A percentile compares a stretch with the other conserved stretches of the same genome.
phyloP scores from a whole-genome alignment of 1,139 yeast species.

The Ogataea hybrid region DNA sequence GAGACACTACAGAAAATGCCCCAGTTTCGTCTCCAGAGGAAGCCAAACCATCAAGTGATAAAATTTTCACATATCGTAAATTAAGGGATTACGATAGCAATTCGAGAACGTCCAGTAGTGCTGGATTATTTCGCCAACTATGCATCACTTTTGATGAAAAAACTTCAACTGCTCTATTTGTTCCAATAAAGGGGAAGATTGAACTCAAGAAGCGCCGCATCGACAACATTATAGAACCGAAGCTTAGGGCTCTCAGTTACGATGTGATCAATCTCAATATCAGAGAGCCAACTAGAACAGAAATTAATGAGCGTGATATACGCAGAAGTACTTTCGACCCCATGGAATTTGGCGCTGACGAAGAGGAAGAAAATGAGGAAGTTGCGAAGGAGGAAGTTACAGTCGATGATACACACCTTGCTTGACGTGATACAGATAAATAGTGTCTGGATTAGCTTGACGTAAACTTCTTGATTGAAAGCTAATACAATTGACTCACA shows the following conservation, averaged over 20 bases:
- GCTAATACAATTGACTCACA: slow-evolving; percentile 35
- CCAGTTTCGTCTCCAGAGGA: slow-evolving; percentile 39
- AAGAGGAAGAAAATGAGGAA: slow-evolving; percentile 29
- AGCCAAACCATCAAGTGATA: slow-evolving; percentile 37
- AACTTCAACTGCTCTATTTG: slow-evolving; percentile 60
- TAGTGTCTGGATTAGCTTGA: no score
- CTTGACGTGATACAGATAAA: no score
- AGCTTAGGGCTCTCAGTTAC: slow-evolving; percentile 38
- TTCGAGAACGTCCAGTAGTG: slow-evolving; percentile 49
- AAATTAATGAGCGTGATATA: slow-evolving; percentile 65
- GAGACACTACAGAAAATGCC: slow-evolving; percentile 41
- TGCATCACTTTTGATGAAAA: slow-evolving; percentile 52
- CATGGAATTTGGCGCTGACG: slow-evolving; percentile 57
- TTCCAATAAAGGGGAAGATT: slow-evolving; percentile 75
- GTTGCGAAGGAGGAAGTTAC: no score
- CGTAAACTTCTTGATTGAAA: no score
- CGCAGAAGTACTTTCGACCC: slow-evolving; percentile 73
- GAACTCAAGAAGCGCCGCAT: slow-evolving; percentile 84
- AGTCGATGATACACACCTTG: no score
- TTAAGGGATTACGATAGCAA: slow-evolving; percentile 81
- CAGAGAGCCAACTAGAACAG: slow-evolving; percentile 73
- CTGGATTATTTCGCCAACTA: slow-evolving; percentile 53
- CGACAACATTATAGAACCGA: slow-evolving; percentile 42
- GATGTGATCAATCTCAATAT: slow-evolving; percentile 56
- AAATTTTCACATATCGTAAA: slow-evolving; percentile 57